These are phyloP conservation scores for Ophiostoma quercus DNA, from an alignment of 2,329 filamentous ascomycete genomes.

Conservation along the genomic window DNA sequence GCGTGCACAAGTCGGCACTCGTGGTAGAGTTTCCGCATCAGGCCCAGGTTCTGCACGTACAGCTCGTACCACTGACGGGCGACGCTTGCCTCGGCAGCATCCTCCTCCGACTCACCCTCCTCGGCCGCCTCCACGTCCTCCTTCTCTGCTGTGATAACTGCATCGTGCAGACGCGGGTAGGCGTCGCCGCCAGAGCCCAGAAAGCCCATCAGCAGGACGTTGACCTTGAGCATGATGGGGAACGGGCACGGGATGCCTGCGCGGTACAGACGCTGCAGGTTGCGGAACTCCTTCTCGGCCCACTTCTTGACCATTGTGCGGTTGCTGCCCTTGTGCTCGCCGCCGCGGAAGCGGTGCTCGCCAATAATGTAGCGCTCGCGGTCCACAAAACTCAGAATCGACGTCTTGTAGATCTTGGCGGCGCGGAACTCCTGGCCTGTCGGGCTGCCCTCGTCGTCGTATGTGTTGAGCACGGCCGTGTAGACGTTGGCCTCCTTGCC, in stretches of 20 bases:
- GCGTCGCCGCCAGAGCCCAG: constrained; percentile 83
- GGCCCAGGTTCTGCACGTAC: constrained; percentile 76
- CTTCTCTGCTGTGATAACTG: constrained; percentile 51
- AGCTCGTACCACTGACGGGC: constrained; percentile 64
- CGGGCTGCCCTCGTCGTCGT: constrained; percentile 34
- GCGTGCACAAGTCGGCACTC: constrained; percentile 88
- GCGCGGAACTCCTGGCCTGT: constrained; percentile 64
- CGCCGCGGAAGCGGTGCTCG: constrained; percentile 84
- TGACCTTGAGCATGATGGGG: constrained; percentile 81
- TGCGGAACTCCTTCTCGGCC: constrained; percentile 98
- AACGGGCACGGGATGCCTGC: constrained; percentile 88
- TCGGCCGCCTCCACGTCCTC: constrained; percentile 56
- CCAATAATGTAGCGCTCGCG: constrained; percentile 92
- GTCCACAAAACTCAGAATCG: constrained; percentile 96
- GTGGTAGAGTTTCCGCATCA: constrained; percentile 93
- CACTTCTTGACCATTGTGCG: constrained; percentile 96
- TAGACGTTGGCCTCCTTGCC: constrained; percentile 99
- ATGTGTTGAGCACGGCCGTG: constrained; percentile 63
- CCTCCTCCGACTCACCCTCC: constrained; percentile 15
- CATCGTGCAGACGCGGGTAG: constrained; percentile 83
- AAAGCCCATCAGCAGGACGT: constrained; percentile 93
- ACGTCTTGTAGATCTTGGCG: constrained; percentile 98
- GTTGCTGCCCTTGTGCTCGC: constrained; percentile 91
- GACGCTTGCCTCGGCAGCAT: constrained; percentile 18
- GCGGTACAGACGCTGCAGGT: constrained; percentile 75